Evolutionary conservation across 1,284 basidiomycete genomes (phyloP), one percentile per base, ranked within the genome.

Genomic region (Waitea zeae): DNA sequence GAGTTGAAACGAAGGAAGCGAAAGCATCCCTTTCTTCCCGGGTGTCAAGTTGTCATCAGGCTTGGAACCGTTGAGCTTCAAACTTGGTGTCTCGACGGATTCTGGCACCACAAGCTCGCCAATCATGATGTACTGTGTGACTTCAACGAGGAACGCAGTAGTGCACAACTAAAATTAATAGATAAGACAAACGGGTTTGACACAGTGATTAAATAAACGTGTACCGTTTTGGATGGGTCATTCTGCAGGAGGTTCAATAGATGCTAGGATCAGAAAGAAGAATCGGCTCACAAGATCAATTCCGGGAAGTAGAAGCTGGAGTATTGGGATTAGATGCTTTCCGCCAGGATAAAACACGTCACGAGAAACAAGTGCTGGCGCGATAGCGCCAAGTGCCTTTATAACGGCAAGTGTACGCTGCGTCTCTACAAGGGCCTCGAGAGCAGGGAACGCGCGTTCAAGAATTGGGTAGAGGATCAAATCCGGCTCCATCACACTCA

Each of bases 391-490:
- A 3, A 95, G 62, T 1, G 86, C 83, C 43, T 86, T 86, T 48
- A 92, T 89, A 31, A 88, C 77, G 11, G 86, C 77, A 22, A 79
- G 70, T 0, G 86, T 90, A 31, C 86, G 64, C 44, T 89, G 78
- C 0, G 86, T 89, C 77, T 92, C 86, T 13, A 78, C 72, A n/a
- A 90, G 57, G 4, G 81, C 76, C 54, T 93, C 87, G 14, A 96
- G 58, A 1, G 87, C 84, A 3, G 84, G 81, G 12, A 82, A 77
- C 4, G 87, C 82, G 31, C 89, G 67, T 50, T 95, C 87, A 38
- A 95, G 58, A 28, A 95, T 69, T 0, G 86, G 76, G 27, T 83
- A 77, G 37, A 95, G 60, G 44, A 95, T 78, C 28, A 95, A 62
- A 47, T 88, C 84, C 0, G 90, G 89, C 44, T 92, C 87, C 59